Percentiles rank a stretch among this genome's conserved stretches.
phyloP scores from a whole-genome alignment of 768 basidiomycete genomes.

The Pleurotus platypus region DNA sequence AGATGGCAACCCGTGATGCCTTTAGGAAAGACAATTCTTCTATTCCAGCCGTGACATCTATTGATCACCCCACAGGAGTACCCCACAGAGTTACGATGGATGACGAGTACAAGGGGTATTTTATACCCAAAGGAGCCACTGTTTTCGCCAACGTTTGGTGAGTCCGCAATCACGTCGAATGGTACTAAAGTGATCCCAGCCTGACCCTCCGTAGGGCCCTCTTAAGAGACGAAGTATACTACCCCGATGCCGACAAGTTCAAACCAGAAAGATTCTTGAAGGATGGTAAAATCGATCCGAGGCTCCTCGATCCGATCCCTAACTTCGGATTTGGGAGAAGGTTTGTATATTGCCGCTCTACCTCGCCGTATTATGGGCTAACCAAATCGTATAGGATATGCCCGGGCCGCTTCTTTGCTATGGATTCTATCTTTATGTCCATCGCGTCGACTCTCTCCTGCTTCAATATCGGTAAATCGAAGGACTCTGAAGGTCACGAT shows the following conservation, averaged over 20 bases:
- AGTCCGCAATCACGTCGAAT: background rate
- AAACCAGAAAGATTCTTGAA: constrained; percentile 23
- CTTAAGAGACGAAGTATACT: constrained; percentile 23
- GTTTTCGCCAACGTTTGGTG: background rate
- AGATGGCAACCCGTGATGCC: background rate
- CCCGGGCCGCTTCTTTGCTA: background rate
- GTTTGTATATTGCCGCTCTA: constrained; percentile 9
- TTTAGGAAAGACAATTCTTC: background rate
- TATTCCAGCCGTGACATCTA: background rate
- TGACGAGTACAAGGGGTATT: background rate
- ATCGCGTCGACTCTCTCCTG: background rate
- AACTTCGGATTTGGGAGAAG: constrained; percentile 34
- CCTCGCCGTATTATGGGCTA: background rate
- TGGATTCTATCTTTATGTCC: background rate
- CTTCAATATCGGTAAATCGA: too few species aligned
- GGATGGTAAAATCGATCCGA: constrained; percentile 4
- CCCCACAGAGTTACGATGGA: background rate
- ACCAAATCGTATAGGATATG: background rate
- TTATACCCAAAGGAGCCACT: background rate
- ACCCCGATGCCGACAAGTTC: constrained; percentile 24
- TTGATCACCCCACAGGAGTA: background rate
- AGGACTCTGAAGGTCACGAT: too few species aligned
- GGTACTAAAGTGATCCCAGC: background rate
- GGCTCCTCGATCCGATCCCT: constrained; percentile 5
- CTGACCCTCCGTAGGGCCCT: constrained; percentile 20